Base-by-base conservation (phyloP, 768 basidiomycete genomes). In the Suillus ampliporus region DNA sequence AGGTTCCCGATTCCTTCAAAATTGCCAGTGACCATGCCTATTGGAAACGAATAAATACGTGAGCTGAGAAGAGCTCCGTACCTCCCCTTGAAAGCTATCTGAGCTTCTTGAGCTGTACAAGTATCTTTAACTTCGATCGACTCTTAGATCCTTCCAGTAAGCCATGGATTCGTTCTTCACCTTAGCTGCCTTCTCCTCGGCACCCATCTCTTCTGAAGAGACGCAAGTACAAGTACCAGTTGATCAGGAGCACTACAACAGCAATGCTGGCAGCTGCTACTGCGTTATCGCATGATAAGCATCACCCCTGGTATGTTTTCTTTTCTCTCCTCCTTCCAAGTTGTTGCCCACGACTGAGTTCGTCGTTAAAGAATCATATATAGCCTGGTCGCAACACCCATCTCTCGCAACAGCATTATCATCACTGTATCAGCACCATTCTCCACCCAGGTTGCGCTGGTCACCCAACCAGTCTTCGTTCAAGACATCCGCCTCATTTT, bases 201-300 rank as follows among this genome's bases (percentile, higher is more conserved):
- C 54, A 17, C 54, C 54, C 17, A 9, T 56, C 23, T 40, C 38
- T 14, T 19, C 54, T 28, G 54, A 56, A 40, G 54, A 56, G 38
- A 56, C 54, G 17, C 54, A 40, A 56, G 53, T 9, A 23, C 53
- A 54, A 56, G 54, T 56, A 26, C 54, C 54, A 40, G 37, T 56
- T 56, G 54, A 56, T 19, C 38, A 56, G 26, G 54, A 56, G 17
- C 19, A 19, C 10, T 26, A 28, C 2, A 19, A 19, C 17, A 41
- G 19, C n/a, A n/a, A n/a, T n/a, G n/a, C n/a, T 40, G 26, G 15
- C 11, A 40, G 26, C 23, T 40, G 54, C 15, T 56, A 56, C 54
- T 56, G 54, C 11, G 26, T 56, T 38, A 56, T 56, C 37, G 54
- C 54, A 56, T 56, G 26, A 56, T 56, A 8, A 38, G 23, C 21